Evolutionary conservation across 306 rosid genomes (phyloP), one percentile per base, ranked within the genome.

Genomic region (Delonix regia): DNA sequence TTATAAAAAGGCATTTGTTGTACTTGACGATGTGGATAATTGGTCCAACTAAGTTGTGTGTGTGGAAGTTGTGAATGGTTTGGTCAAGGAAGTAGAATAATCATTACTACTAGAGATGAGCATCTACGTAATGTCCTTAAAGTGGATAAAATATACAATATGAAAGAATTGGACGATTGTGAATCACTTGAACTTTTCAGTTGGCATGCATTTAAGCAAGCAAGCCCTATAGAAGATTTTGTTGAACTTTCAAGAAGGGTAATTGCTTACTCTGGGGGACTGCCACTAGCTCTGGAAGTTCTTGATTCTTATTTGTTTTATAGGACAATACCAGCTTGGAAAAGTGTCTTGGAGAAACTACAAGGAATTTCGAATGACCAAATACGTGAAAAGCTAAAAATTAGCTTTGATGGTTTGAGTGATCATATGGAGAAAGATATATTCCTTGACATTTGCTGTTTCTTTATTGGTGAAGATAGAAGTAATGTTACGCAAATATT

Each of bases 171-270:
- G 36, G 64, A 57, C 25, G 36, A 57, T 0, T 12, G 5, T 57
- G 64, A 57, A 57, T 57, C 64, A 25, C 64, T 57, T 57, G 64
- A 57, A 25, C 64, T 57, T 11, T 57, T 57, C 2, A 57, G 64
- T 57, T 57, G 64, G 64, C 38, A 57, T 25, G 64, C 64, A 13
- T 57, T 57, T 24, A 57, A 57, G 27, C 64, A 57, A 57, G 64
- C 36, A 0, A 27, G 0, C 4, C 64, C 64, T 57, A 33, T 25
- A 13, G 36, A 13, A 27, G 64, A 57, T 25, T 57, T 57, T 33
- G 13, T 12, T 2, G 19, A 57, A 25, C n/a, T 57, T 24, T 57
- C 64, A 57, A 57, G n/a, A 57, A 25, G 64, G 10, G 36, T 57
- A 57, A 36, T 57, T 57, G 25, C 38, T 13, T 57, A 57, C 8